These are phyloP conservation scores for Mallotus nudiflorus DNA, from an alignment of 345 rosid species.

Conservation along the genomic window DNA sequence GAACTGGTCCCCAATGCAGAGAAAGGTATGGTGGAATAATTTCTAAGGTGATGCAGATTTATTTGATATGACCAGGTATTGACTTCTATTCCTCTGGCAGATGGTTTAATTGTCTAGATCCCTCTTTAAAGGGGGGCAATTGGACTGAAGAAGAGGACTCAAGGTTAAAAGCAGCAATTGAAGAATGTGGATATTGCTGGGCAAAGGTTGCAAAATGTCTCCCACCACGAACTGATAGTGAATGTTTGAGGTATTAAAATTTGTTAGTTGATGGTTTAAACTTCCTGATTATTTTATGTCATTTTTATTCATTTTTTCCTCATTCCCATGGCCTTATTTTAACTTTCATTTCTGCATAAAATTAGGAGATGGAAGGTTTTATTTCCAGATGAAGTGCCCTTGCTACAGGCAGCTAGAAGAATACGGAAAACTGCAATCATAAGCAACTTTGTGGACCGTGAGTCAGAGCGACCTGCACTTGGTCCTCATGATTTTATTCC, in stretches of 20 bases:
- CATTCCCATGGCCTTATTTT: neutral
- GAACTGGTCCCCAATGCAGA: constrained; percentile 74
- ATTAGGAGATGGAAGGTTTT: constrained; percentile 80
- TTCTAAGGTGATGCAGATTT: constrained; percentile 8
- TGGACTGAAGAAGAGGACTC: constrained; percentile 87
- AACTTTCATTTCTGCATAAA: neutral
- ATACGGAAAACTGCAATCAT: constrained; percentile 48
- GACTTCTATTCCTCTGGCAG: constrained; percentile 38
- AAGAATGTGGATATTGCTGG: constrained; percentile 70
- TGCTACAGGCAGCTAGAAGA: constrained; percentile 58
- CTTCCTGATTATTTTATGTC: neutral
- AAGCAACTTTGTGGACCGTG: constrained; percentile 87
- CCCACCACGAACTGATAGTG: constrained; percentile 76
- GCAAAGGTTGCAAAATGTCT: constrained; percentile 64
- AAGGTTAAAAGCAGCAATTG: constrained; percentile 58
- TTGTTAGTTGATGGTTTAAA: constrained; percentile 3
- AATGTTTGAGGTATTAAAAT: constrained; percentile 64
- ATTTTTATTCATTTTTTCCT: neutral
- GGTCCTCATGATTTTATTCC: constrained; percentile 55
- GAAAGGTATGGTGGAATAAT: constrained; percentile 52
- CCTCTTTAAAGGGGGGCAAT: constrained; percentile 50
- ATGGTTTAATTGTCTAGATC: constrained; percentile 84
- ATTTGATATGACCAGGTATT: constrained; percentile 13
- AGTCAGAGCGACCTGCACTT: constrained; percentile 74
- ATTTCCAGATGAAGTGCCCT: constrained; percentile 64